Conservation (phyloP, 2,329 filamentous ascomycete species). For the Paracamarosporium sp. region DNA sequence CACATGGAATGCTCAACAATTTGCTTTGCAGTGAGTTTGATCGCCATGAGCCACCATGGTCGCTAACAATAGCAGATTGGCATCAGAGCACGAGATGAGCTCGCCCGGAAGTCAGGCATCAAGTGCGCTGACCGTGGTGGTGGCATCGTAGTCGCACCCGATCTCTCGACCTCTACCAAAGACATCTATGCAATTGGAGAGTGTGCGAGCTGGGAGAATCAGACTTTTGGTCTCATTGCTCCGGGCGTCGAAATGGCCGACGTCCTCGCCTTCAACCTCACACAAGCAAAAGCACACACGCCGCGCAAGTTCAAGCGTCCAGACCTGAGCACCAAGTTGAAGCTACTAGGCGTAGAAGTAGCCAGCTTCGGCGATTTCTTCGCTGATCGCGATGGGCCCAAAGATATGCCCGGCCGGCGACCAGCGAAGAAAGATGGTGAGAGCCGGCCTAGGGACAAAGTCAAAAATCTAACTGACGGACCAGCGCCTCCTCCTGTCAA, state of each 20-base stretch:
- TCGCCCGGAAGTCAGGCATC: slow-evolving; percentile 74
- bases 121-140: slow-evolving; percentile 75
- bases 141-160: slow-evolving; percentile 73
- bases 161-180: slow-evolving; percentile 72
- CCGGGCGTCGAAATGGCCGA: slow-evolving; percentile 94
- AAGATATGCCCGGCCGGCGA: slow-evolving; percentile 69
- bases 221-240: slow-evolving; percentile 87
- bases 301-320: slow-evolving; percentile 77
- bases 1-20: slow-evolving; percentile 78
- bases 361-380: slow-evolving; percentile 96
- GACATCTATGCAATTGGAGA: slow-evolving; percentile 89
- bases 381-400: slow-evolving; percentile 83
- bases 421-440: slow-evolving; percentile 53
- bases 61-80: slow-evolving; percentile 65
- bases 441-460: slow-evolving; percentile 48
- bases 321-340: slow-evolving; percentile 89
- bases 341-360: slow-evolving; percentile 87
- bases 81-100: slow-evolving; percentile 79
- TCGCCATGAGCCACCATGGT: not conserved
- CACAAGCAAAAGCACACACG: slow-evolving; percentile 76
- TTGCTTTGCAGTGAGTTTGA: slow-evolving; percentile 73
- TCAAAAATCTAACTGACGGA: slow-evolving; percentile 63
- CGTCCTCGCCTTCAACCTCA: slow-evolving; percentile 88
- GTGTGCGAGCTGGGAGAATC: slow-evolving; percentile 86
- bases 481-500: slow-evolving; percentile 71